Evolutionary conservation across 306 rosid genomes (phyloP), one percentile per base, ranked within the genome.

Genomic region (Boehmeria nivea): DNA sequence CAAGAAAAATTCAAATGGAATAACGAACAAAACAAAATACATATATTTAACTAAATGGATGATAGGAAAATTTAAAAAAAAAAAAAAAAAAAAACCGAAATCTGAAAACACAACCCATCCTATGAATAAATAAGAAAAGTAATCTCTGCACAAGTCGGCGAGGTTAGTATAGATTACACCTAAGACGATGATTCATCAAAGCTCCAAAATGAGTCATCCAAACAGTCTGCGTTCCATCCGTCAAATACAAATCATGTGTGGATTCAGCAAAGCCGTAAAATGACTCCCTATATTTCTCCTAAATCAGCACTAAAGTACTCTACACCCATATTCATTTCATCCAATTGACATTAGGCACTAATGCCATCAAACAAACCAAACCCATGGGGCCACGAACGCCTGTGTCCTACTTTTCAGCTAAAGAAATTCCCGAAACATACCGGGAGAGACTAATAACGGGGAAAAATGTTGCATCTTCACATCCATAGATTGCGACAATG

Each of bases 111-210:
- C 56, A 72, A 51, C 56, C 46, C 60, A 51, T 39, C 55, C 62
- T 66, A 57, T 38, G 20, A 64, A 69, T 36, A 34, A 69, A 40
- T 43, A 21, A 23, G 48, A 44, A 27, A 67, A 46, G 73, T 63
- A 74, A 80, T 73, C 71, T 81, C 88, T 85, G 88, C 97, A 85
- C 97, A 85, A 68, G 70, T 76, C 77, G 55, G 75, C 78, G 40
- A 68, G 73, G 78, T 80, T 66, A 82, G 83, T 67, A 80, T 66
- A 65, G 57, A 76, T 70, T 73, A 76, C 87, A 64, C 83, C 89
- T 70, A 78, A 64, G 70, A 51, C 27, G 76, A 40, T 5, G n/a
- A 76, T 73, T 74, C 74, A 71, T 78, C 75, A 66, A 66, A 43
- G 67, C 66, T 75, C 51, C 37, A 67, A 74, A 70, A 56, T 43